Percentiles rank a stretch among this genome's conserved stretches.
Evolutionary conservation across 352 stramenopile genomes (phyloP).

Genomic region (Plasmopara viticola): DNA sequence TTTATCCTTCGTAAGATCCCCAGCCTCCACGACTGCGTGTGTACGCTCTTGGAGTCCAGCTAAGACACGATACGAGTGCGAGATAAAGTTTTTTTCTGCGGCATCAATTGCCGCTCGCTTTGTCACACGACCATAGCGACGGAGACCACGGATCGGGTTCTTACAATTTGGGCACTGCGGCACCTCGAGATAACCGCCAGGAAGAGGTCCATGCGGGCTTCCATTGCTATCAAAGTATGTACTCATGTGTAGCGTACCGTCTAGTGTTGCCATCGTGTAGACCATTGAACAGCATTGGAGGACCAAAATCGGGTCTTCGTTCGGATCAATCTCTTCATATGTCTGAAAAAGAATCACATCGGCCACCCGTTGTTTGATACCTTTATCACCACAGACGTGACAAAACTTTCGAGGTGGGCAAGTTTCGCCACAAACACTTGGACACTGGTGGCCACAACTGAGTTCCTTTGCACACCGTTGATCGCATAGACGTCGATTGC

Average conservation of each 20-base stretch:
- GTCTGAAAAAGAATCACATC: constrained; percentile 59
- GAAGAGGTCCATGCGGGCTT: constrained; percentile 13
- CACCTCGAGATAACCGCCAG: constrained; percentile 22
- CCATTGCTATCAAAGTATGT: constrained; percentile 28
- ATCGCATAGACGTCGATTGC: constrained; percentile 39
- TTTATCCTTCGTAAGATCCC: constrained; percentile 13
- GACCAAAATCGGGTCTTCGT: constrained; percentile 58
- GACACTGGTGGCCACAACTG: constrained; percentile 66
- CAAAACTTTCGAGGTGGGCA: constrained; percentile 53
- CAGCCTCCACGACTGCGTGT: constrained; percentile 11
- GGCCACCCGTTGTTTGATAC: constrained; percentile 34
- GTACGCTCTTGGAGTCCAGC: constrained; percentile 18
- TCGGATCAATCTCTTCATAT: constrained; percentile 53
- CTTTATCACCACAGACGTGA: constrained; percentile 38
- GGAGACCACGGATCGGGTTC: constrained; percentile 32
- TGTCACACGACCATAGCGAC: constrained; percentile 36
- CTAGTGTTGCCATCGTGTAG: constrained; percentile 60
- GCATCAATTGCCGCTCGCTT: constrained; percentile 36
- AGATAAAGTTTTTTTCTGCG: constrained; percentile 47
- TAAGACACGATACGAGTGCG: constrained; percentile 19
- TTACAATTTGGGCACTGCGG: constrained; percentile 45
- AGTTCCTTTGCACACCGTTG: constrained; percentile 43
- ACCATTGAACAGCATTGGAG: constrained; percentile 66
- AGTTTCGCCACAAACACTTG: constrained; percentile 67
- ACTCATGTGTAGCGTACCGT: constrained; percentile 47